Conservation (phyloP, 371 early-diverging fungal genomes). For the Mucor irregularis region DNA sequence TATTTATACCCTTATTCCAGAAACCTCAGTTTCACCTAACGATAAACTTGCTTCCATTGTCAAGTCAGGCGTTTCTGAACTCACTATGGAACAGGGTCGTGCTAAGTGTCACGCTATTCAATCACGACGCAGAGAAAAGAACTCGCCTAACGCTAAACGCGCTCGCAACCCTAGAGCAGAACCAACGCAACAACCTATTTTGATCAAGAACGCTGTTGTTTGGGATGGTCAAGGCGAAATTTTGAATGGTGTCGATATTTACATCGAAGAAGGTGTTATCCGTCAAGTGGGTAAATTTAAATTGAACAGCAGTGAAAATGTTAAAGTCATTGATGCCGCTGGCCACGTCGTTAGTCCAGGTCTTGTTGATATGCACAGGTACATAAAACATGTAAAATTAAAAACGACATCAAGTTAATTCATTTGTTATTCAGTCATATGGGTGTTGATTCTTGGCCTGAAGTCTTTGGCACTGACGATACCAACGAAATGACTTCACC, state of each 20-base stretch:
- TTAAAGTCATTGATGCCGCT: conserved; percentile 58
- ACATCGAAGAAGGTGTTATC: conserved; percentile 54
- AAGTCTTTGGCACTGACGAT: conserved; percentile 53
- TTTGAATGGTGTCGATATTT: conserved; percentile 48
- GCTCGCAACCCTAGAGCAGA: conserved; percentile 22
- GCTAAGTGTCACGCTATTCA: conserved; percentile 19
- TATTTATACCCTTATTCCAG: conserved; percentile 10
- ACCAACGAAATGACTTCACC: conserved; percentile 70
- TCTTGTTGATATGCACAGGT: conserved; percentile 79
- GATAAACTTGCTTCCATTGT: background rate
- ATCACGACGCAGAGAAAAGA: conserved; percentile 7
- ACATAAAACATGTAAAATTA: conserved; percentile 5
- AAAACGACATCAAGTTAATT: background rate
- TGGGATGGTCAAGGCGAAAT: conserved; percentile 62
- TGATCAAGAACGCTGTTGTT: conserved; percentile 55
- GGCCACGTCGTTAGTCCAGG: conserved; percentile 74
- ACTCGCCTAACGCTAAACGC: background rate
- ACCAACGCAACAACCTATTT: conserved; percentile 19
- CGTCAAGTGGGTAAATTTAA: conserved; percentile 36
- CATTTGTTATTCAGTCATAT: conserved; percentile 39
- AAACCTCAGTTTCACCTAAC: conserved; percentile 4
- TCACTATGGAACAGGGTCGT: conserved; percentile 19
- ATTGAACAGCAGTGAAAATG: conserved; percentile 5
- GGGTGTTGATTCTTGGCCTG: conserved; percentile 69
- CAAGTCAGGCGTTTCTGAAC: conserved; percentile 15